These are phyloP conservation scores for Taphrina deformans DNA, from an alignment of 1,139 yeast species.

Conservation along the genomic window DNA sequence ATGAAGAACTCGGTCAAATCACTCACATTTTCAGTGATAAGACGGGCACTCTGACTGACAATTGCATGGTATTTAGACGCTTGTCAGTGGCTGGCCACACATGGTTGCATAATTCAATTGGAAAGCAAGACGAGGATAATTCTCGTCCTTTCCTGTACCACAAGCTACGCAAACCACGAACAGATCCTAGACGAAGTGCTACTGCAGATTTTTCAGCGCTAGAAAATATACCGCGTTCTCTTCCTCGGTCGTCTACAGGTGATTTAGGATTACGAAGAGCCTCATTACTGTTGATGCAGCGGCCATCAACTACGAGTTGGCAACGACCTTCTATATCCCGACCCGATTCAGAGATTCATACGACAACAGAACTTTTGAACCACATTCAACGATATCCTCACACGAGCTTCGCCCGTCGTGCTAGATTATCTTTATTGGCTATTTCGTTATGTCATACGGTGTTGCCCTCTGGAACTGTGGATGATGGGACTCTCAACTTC, in stretches of 20 bases:
- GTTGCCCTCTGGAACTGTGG: conserved; percentile 56
- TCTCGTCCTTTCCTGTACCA: conserved; percentile 30
- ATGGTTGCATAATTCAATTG: conserved; percentile 79
- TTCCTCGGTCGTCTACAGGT: background rate
- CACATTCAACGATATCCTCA: conserved; percentile 73
- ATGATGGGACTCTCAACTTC: conserved; percentile 62
- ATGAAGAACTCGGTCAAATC: conserved; percentile 96
- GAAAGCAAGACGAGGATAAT: conserved; percentile 44
- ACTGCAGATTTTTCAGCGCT: conserved; percentile 21
- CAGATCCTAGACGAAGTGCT: background rate
- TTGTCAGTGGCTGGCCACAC: conserved; percentile 82
- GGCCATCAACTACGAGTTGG: conserved; percentile 2
- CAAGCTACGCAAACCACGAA: background rate
- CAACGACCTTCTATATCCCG: background rate
- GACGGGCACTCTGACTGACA: conserved; percentile 95
- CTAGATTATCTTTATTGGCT: conserved; percentile 73
- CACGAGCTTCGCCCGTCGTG: conserved; percentile 66
- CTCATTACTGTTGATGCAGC: background rate
- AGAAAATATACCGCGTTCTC: background rate
- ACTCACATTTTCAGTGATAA: conserved; percentile 93
- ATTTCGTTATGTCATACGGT: conserved; percentile 90
- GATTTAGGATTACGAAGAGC: background rate
- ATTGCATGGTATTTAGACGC: conserved; percentile 80
- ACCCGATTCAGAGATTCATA: conserved; percentile 42
- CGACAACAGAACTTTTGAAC: conserved; percentile 63